Percentiles rank a stretch among this genome's conserved stretches.
phyloP scores from a whole-genome alignment of 225 moss, liverwort and hornwort genomes.

The Thuidium tamariscinum region DNA sequence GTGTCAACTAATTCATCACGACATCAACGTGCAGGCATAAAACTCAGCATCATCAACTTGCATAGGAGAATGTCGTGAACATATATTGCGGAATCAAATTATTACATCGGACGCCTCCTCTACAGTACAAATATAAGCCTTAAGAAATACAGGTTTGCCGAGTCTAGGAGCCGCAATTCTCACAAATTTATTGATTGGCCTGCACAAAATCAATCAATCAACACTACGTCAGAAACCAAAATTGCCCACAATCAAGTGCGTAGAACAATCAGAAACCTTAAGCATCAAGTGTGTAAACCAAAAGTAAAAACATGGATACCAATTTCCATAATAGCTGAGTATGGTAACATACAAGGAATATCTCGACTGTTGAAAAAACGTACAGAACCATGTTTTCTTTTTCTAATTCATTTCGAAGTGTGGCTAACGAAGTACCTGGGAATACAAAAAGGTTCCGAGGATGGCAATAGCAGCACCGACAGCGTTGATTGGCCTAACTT shows the following conservation, averaged over 20 bases:
- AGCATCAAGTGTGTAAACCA: not conserved
- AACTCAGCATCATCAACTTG: not conserved
- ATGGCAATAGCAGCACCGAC: constrained; percentile 95
- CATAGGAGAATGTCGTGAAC: not conserved
- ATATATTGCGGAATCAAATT: not conserved
- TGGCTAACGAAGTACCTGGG: constrained; percentile 44
- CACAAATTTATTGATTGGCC: constrained; percentile 17
- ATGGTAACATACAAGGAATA: not conserved
- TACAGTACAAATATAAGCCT: not conserved
- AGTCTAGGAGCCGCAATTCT: not conserved
- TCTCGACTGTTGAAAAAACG: not conserved
- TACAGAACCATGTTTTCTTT: not conserved
- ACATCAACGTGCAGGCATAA: not conserved
- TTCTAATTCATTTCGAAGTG: not conserved
- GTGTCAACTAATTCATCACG: not conserved
- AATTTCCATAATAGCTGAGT: not conserved
- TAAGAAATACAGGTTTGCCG: not conserved
- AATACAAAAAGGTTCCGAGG: constrained; percentile 92
- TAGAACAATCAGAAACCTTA: not conserved
- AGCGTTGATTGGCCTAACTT: constrained; percentile 75
- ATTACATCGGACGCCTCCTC: not conserved
- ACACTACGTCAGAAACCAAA: not conserved
- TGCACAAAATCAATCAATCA: not conserved
- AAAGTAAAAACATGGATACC: not conserved
- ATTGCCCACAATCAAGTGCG: not conserved